phyloP scores from a whole-genome alignment of 2,329 filamentous ascomycete genomes.

The Colletotrichum navitas region DNA sequence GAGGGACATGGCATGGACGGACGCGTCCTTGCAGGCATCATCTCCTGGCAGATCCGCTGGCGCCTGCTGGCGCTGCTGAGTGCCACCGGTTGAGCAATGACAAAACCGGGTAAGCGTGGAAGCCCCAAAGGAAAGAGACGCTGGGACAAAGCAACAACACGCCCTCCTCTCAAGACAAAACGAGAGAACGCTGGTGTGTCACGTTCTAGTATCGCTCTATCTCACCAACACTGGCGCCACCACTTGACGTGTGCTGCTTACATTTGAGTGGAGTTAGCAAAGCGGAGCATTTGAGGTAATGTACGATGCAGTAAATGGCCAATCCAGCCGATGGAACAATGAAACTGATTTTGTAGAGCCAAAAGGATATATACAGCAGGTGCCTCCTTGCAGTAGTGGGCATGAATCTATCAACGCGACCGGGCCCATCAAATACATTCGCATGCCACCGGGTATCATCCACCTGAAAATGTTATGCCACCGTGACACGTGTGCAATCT shows the following conservation, averaged over 20 bases:
- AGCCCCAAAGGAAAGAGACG: slow-evolving; percentile 3
- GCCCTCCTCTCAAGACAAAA: slow-evolving; percentile 8
- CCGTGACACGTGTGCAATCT: neutral
- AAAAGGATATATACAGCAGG: neutral
- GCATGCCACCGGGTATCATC: slow-evolving; percentile 31
- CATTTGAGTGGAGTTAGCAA: neutral
- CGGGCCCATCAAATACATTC: neutral
- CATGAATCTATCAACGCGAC: neutral
- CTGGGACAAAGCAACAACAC: slow-evolving; percentile 12
- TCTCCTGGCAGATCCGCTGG: neutral
- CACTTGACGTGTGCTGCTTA: neutral
- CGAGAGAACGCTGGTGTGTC: slow-evolving; percentile 5
- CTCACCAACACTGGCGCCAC: neutral
- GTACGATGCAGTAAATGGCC: no score
- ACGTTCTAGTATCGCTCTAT: neutral
- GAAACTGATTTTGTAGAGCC: no score
- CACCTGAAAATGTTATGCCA: slow-evolving; percentile 14
- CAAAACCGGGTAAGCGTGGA: slow-evolving; percentile 15
- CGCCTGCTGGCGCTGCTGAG: neutral
- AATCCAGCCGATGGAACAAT: neutral
- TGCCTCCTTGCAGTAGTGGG: neutral
- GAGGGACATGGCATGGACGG: no score
- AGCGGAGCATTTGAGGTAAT: neutral
- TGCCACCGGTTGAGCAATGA: neutral
- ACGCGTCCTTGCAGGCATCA: neutral